Conservation (phyloP, 2,329 filamentous ascomycete genomes). For the Hymenoscyphus fraxineus region DNA sequence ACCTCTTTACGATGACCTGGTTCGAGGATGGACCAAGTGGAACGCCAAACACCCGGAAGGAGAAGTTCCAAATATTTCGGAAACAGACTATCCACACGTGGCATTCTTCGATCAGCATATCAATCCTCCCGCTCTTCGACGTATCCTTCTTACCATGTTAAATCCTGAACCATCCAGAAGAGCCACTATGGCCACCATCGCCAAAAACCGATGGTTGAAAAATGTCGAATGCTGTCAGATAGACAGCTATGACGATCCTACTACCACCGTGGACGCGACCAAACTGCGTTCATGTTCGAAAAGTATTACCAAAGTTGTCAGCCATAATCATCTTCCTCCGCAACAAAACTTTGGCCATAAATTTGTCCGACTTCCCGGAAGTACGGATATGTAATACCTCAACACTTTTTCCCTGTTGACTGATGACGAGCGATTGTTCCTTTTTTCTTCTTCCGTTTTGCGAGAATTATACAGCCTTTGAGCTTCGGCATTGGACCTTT, state of each 20-base stretch:
- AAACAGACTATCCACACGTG: conserved; percentile 63
- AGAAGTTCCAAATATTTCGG: conserved; percentile 40
- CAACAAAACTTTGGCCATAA: conserved; percentile 25
- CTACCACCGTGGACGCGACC: conserved; percentile 58
- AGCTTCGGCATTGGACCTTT: no score
- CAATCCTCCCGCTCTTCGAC: conserved; percentile 64
- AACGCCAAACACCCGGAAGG: conserved; percentile 51
- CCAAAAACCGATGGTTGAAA: conserved; percentile 69
- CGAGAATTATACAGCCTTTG: no score
- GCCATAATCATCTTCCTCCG: conserved; percentile 33
- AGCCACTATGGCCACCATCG: conserved; percentile 63
- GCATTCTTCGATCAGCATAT: conserved; percentile 61
- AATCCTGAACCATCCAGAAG: conserved; percentile 72
- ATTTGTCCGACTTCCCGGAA: conserved; percentile 30
- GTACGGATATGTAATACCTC: conserved; percentile 26
- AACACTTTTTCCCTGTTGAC: background rate
- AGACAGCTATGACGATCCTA: conserved; percentile 62
- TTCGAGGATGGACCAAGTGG: conserved; percentile 67
- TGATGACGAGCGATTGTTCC: no score
- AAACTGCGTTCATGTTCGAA: conserved; percentile 38
- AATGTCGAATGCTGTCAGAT: conserved; percentile 74
- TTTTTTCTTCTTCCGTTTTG: no score
- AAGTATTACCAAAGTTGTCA: conserved; percentile 42
- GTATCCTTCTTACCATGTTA: conserved; percentile 75
- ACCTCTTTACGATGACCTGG: conserved; percentile 59